Conservation (phyloP, 139 green algal genomes). For the Volvox africanus region DNA sequence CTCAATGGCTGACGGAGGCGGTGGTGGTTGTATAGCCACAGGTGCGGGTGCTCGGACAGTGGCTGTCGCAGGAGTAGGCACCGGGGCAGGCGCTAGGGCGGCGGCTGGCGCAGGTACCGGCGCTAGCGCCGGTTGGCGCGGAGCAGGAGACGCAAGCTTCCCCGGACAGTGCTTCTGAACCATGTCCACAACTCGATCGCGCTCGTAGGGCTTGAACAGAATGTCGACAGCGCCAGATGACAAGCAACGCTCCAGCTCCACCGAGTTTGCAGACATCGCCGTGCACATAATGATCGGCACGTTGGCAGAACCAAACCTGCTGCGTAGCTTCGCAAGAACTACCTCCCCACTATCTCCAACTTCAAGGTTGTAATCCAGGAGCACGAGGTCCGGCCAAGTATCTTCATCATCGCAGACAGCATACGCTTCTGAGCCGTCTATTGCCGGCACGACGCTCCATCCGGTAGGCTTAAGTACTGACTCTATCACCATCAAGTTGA, state of each 20-base stretch:
- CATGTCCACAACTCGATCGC: slow-evolving; percentile 47
- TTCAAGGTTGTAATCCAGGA: slow-evolving; percentile 62
- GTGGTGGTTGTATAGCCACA: not conserved
- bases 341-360: slow-evolving; percentile 55
- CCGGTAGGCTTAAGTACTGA: slow-evolving; percentile 47
- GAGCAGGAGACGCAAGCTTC: slow-evolving; percentile 25
- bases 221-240: slow-evolving; percentile 50
- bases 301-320: slow-evolving; percentile 17
- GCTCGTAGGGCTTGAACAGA: slow-evolving; percentile 61
- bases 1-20: not conserved
- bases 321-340: slow-evolving; percentile 43
- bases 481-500: slow-evolving; percentile 68
- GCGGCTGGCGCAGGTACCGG: slow-evolving; percentile 24
- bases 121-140: not conserved
- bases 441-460: slow-evolving; percentile 54
- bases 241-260: slow-evolving; percentile 45
- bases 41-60: not conserved
- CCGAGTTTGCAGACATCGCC: slow-evolving; percentile 51
- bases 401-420: slow-evolving; percentile 21
- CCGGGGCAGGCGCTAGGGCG: not conserved
- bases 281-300: slow-evolving; percentile 69
- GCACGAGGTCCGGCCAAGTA: slow-evolving; percentile 59
- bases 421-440: slow-evolving; percentile 54
- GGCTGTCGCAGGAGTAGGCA: not conserved
- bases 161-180: slow-evolving; percentile 48